Conservation (phyloP, 768 basidiomycete species). For the Mycena sanguinolenta region DNA sequence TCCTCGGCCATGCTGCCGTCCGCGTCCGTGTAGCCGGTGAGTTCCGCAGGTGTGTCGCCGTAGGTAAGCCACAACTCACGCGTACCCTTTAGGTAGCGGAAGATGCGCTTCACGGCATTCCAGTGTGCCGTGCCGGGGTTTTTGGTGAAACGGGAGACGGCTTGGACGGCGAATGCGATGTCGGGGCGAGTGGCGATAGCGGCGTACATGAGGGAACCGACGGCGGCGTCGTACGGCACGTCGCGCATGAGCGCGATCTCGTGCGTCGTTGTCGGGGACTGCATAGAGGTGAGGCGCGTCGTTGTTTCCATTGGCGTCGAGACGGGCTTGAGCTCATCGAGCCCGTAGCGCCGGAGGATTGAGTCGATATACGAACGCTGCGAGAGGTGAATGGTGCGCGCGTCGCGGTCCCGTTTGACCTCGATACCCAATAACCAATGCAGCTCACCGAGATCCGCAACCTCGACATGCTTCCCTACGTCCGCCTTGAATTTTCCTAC, state of each 20-base stretch:
- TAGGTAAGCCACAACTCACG: not conserved
- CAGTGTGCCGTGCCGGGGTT: not conserved
- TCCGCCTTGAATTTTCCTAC: not conserved
- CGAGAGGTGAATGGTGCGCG: not conserved
- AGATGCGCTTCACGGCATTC: not conserved
- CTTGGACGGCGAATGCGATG: too few relatives aligned
- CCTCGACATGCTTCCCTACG: not conserved
- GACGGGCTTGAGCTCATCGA: not conserved
- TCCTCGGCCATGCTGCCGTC: too few relatives aligned
- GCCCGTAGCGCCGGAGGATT: not conserved
- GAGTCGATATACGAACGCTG: not conserved
- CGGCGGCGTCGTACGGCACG: too few relatives aligned
- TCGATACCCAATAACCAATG: constrained; percentile 9
- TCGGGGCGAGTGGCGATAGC: too few relatives aligned
- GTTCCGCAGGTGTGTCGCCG: too few relatives aligned
- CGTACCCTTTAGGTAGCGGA: constrained; percentile 12
- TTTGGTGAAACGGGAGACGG: too few relatives aligned
- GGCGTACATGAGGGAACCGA: too few relatives aligned
- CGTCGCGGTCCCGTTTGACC: not conserved
- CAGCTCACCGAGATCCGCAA: constrained; percentile 7
- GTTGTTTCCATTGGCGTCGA: not conserved
- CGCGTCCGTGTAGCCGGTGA: not conserved
- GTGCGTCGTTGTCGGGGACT: too few relatives aligned
- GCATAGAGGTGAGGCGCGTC: not conserved
- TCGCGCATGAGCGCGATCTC: too few relatives aligned